Evolutionary conservation across 2,329 filamentous ascomycete genomes (phyloP).

Genomic region (Teratosphaeria zuluensis): DNA sequence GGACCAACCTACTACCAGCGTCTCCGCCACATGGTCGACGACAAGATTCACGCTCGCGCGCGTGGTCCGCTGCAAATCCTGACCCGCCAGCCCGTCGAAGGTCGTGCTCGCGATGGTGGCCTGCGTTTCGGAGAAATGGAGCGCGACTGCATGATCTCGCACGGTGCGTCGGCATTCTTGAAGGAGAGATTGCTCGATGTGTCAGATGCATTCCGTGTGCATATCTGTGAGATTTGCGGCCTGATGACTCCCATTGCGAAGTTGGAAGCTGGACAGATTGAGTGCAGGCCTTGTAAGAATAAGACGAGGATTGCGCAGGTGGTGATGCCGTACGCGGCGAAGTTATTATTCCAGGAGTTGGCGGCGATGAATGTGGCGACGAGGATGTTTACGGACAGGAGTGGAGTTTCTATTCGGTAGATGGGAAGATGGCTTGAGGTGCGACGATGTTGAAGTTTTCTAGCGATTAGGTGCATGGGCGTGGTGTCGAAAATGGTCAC

Average conservation of each 20-base stretch:
- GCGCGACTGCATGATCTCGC: constrained; percentile 99
- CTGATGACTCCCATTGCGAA: constrained; percentile 99
- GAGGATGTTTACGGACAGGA: constrained; percentile 73
- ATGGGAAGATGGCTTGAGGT: neutral
- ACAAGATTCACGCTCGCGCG: constrained; percentile 99
- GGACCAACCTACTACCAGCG: constrained; percentile 98
- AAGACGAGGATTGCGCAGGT: constrained; percentile 98
- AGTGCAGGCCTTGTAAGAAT: constrained; percentile 96
- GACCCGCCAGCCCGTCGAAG: constrained; percentile 93
- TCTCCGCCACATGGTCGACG: constrained; percentile 97
- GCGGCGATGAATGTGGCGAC: constrained; percentile 98
- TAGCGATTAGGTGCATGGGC: neutral
- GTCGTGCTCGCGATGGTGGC: constrained; percentile 95
- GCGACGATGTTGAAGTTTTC: neutral
- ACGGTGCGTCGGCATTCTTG: constrained; percentile 90
- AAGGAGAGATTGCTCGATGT: constrained; percentile 97
- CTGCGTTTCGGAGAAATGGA: constrained; percentile 99
- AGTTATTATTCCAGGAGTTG: constrained; percentile 95
- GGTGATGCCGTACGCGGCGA: constrained; percentile 94
- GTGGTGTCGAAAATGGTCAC: neutral
- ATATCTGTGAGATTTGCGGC: constrained; percentile 97
- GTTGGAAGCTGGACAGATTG: constrained; percentile 90
- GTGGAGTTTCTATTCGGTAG: constrained; percentile 22
- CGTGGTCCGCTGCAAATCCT: constrained; percentile 94
- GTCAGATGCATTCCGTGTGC: constrained; percentile 93